Base-by-base conservation (phyloP, 73 alveolate genomes). In the Effrenium voratum region DNA sequence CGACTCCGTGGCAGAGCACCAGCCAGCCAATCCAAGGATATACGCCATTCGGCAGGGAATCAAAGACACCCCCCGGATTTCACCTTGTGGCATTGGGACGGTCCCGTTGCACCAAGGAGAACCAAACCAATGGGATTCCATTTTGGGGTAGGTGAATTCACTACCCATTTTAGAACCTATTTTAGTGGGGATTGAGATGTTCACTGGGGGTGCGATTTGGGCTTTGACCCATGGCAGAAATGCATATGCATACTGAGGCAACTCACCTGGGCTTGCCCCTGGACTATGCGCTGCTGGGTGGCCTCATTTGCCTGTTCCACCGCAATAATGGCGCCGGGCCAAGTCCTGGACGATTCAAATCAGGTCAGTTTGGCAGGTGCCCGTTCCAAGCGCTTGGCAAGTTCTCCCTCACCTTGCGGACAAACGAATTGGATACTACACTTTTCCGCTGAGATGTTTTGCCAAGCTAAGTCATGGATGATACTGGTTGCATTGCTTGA, bases 291-390 rank as follows among this genome's bases (percentile, higher is more conserved):
- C 66, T 92, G 19, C 57, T 72, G 22, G 98, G 98, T 36, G 90
- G 92, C 10, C 72, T 76, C 46, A 92, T 92, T 5, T 92, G 81
- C 70, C 46, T 77, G 34, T 75, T 75, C 92, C 47, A 92, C 32
- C 91, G 98, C 36, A 92, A 92, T 92, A 92, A 92, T 68, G 98
- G 97, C 76, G 59, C n/a, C n/a, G n/a, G n/a, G n/a, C n/a, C n/a
- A n/a, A n/a, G n/a, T n/a, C n/a, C n/a, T n/a, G n/a, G n/a, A n/a
- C n/a, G n/a, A n/a, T n/a, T n/a, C n/a, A n/a, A n/a, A n/a, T n/a
- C n/a, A n/a, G n/a, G n/a, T n/a, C n/a, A n/a, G n/a, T n/a, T n/a
- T n/a, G n/a, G n/a, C n/a, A n/a, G n/a, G n/a, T n/a, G n/a, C n/a
- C n/a, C n/a, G n/a, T n/a, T n/a, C n/a, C n/a, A n/a, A n/a, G n/a